Percentiles rank a stretch among this genome's conserved stretches.
These are phyloP conservation scores for Candida caryicola DNA, from an alignment of 805 yeast species.

Conservation along the genomic window DNA sequence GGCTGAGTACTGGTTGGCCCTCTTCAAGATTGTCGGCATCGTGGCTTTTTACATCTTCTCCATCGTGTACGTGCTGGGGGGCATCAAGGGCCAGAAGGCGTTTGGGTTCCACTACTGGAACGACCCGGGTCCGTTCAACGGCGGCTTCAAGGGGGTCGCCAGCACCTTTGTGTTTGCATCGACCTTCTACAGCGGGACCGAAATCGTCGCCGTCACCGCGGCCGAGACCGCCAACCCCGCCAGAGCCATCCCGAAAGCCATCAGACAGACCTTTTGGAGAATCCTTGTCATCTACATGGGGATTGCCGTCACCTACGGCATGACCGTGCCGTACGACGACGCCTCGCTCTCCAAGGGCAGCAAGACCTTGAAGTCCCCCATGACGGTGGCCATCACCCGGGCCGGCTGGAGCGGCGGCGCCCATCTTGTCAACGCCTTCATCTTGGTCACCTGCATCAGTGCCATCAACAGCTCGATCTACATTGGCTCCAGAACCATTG, in stretches of 20 bases:
- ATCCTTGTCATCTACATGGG: conserved; percentile 53
- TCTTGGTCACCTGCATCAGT: conserved; percentile 60
- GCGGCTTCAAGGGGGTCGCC: conserved; percentile 55
- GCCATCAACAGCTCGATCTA: conserved; percentile 70
- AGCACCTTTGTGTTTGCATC: conserved; percentile 58
- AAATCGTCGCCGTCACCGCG: conserved; percentile 56
- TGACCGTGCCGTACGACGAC: conserved; percentile 56
- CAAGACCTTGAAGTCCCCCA: conserved; percentile 43
- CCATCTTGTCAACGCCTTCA: conserved; percentile 59
- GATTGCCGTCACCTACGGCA: conserved; percentile 54
- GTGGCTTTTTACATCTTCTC: conserved; percentile 51
- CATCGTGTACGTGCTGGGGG: conserved; percentile 45
- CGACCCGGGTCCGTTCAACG: conserved; percentile 41
- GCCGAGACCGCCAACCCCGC: conserved; percentile 61
- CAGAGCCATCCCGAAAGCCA: conserved; percentile 56
- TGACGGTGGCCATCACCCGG: conserved; percentile 36
- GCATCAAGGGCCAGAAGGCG: conserved; percentile 34
- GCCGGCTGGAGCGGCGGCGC: conserved; percentile 45
- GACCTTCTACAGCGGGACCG: conserved; percentile 59
- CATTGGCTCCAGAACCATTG: conserved; percentile 65
- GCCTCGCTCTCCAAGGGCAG: conserved; percentile 39
- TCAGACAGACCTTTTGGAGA: conserved; percentile 53
- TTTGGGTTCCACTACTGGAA: conserved; percentile 45
- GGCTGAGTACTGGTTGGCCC: conserved; percentile 52
- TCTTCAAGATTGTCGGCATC: conserved; percentile 46